Conservation (phyloP, 192 early-diverging fungal species). For the Funneliformis geosporum region DNA sequence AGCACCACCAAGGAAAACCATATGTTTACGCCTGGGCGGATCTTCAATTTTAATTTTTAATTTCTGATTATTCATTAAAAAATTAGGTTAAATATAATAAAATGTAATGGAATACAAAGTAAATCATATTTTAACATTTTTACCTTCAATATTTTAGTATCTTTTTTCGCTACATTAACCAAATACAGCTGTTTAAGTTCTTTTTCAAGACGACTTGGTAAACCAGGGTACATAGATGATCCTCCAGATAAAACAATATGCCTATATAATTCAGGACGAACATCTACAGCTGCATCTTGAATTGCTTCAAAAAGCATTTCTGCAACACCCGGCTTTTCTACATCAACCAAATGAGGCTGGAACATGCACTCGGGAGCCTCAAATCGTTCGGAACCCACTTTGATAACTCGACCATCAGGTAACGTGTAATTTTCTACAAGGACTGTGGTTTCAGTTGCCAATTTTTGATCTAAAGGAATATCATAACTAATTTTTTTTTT, state of each 20-base stretch:
- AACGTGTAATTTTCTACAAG: conserved; percentile 95
- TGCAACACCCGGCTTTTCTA: conserved; percentile 93
- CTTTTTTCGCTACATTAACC: conserved; percentile 83
- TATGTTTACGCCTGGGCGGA: conserved; percentile 96
- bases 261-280: conserved; percentile 93
- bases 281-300: conserved; percentile 88
- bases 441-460: conserved; percentile 96
- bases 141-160: conserved; percentile 79
- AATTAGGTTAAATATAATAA: conserved; percentile 1
- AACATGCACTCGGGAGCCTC: conserved; percentile 98
- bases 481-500: conserved; percentile 72
- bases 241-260: conserved; percentile 98
- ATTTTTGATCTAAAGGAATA: conserved; percentile 88
- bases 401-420: conserved; percentile 98
- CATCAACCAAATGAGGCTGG: conserved; percentile 96
- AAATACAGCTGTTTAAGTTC: conserved; percentile 97
- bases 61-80: conserved; percentile 59
- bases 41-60: conserved; percentile 98
- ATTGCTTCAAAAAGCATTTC: conserved; percentile 94
- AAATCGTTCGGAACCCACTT: conserved; percentile 97
- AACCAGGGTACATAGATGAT: conserved; percentile 97
- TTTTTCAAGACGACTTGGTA: conserved; percentile 96
- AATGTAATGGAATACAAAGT: not conserved
- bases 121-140: conserved; percentile 27
- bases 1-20: conserved; percentile 97